Conservation (phyloP, 2,329 filamentous ascomycete genomes). For the Dactylonectria macrodidyma region DNA sequence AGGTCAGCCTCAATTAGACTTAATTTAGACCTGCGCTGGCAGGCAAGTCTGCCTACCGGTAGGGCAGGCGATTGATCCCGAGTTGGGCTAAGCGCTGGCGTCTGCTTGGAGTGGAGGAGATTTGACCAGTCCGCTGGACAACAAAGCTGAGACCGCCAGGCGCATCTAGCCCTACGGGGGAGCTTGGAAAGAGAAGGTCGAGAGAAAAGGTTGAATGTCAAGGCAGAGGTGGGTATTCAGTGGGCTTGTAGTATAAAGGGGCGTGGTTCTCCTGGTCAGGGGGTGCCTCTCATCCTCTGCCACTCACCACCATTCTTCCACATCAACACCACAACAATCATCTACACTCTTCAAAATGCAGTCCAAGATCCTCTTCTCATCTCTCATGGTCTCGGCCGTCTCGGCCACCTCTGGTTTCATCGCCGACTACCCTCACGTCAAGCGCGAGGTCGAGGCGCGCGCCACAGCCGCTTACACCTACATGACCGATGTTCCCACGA, state of each 20-base stretch:
- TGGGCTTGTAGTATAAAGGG: conserved; percentile 24
- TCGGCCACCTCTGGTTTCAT: conserved; percentile 46
- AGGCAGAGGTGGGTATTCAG: too few relatives aligned
- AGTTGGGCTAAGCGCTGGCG: conserved; percentile 32
- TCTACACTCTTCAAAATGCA: conserved; percentile 45
- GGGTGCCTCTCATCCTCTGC: neutral
- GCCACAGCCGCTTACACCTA: conserved; percentile 15
- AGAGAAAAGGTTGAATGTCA: neutral
- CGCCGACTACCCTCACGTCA: conserved; percentile 47
- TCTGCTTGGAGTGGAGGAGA: conserved; percentile 27
- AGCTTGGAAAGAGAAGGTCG: conserved; percentile 2
- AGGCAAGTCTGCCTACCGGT: conserved; percentile 18
- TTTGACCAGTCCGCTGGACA: neutral
- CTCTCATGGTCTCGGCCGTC: conserved; percentile 47
- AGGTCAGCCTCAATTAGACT: conserved; percentile 15
- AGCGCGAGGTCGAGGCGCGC: conserved; percentile 47
- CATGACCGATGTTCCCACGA: conserved; percentile 2
- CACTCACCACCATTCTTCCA: neutral
- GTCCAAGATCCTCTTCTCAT: conserved; percentile 46
- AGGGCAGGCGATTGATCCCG: conserved; percentile 19
- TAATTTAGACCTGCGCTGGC: conserved; percentile 6
- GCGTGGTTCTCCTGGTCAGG: neutral
- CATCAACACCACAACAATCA: conserved; percentile 2
- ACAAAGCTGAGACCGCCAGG: conserved; percentile 20
- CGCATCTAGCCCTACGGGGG: conserved; percentile 24